Conservation (phyloP, 2,329 filamentous ascomycete genomes). For the Paecilomyces sp. region DNA sequence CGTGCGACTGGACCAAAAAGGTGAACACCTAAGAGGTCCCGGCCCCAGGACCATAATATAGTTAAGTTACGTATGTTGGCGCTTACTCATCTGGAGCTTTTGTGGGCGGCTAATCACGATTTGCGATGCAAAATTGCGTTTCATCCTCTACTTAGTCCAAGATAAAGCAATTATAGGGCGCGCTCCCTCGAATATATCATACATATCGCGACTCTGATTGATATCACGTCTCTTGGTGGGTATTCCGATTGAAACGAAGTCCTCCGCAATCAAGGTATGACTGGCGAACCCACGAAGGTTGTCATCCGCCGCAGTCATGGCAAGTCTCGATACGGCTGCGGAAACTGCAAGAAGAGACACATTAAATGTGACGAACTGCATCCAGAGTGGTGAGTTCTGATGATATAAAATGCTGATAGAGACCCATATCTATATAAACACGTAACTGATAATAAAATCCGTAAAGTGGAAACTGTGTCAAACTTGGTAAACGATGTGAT, state of each 20-base stretch:
- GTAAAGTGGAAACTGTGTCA: background rate
- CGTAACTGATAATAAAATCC: too few species aligned
- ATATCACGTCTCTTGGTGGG: too few species aligned
- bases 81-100: background rate
- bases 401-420: too few species aligned
- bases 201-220: too few species aligned
- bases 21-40: too few species aligned
- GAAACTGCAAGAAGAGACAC: background rate
- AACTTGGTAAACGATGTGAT: background rate
- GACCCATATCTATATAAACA: too few species aligned
- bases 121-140: too few species aligned
- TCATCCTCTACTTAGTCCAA: too few species aligned
- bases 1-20: too few species aligned
- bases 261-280: background rate
- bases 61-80: too few species aligned
- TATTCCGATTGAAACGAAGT: too few species aligned
- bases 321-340: background rate
- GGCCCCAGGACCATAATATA: too few species aligned
- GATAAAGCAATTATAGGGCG: background rate
- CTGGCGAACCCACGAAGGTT: background rate
- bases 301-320: background rate
- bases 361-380: background rate
- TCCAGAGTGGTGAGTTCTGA: background rate
- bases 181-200: background rate
- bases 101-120: background rate